Percentiles rank a stretch among this genome's conserved stretches.
These are phyloP conservation scores for Stentor roeselii DNA, from an alignment of 73 alveolate genomes.

Conservation along the genomic window DNA sequence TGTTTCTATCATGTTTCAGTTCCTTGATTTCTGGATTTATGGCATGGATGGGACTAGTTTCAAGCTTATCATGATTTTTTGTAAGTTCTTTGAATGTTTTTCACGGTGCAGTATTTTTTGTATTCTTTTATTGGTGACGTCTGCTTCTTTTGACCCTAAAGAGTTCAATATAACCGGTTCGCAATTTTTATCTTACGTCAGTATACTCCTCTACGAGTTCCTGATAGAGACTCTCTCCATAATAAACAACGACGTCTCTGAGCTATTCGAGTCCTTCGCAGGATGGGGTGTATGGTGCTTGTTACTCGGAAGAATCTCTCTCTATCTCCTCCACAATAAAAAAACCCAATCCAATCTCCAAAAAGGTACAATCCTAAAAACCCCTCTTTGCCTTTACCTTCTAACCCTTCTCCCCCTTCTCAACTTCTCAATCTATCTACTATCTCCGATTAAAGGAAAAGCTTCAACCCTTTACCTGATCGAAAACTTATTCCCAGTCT, in stretches of 20 bases:
- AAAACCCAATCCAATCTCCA: too few relatives aligned
- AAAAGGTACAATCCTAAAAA: background rate
- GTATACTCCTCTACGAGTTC: background rate
- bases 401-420: background rate
- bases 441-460: background rate
- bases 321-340: too few relatives aligned
- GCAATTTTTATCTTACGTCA: background rate
- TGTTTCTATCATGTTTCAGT: background rate
- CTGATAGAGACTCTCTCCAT: background rate
- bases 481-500: background rate
- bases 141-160: background rate
- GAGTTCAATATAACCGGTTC: background rate
- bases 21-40: background rate
- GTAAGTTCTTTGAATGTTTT: background rate
- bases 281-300: background rate
- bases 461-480: background rate
- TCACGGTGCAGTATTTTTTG: background rate
- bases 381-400: background rate
- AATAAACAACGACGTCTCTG: background rate
- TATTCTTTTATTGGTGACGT: background rate
- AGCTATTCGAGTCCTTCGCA: background rate
- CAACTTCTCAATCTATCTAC: too few relatives aligned
- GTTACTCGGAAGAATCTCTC: too few relatives aligned
- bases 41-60: background rate
- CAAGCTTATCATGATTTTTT: background rate